Evolutionary conservation across 2,329 filamentous ascomycete species (phyloP).

Genomic region (Fusarium falciforme): DNA sequence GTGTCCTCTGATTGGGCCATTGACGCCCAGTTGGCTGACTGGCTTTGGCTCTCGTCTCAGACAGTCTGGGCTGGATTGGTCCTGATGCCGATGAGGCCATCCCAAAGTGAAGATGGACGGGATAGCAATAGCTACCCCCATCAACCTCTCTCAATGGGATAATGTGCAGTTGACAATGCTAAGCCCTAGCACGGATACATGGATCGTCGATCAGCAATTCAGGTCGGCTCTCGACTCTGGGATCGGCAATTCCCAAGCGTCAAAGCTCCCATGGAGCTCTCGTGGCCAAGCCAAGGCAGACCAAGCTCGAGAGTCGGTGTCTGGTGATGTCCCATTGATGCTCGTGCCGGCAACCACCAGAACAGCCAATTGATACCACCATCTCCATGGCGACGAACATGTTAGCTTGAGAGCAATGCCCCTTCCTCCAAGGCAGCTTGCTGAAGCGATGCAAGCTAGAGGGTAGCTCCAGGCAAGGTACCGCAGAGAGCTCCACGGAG

Average conservation of each 20-base stretch:
- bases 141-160: conserved; percentile 9
- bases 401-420: conserved; percentile 18
- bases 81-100: conserved; percentile 31
- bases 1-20: conserved; percentile 18
- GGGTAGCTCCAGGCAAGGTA: conserved; percentile 26
- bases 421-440: conserved; percentile 32
- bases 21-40: conserved; percentile 28
- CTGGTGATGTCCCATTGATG: conserved; percentile 22
- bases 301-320: conserved; percentile 29
- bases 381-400: conserved; percentile 33
- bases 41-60: conserved; percentile 2
- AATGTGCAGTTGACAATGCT: conserved; percentile 20
- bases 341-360: conserved; percentile 7
- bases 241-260: conserved; percentile 25
- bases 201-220: conserved; percentile 37
- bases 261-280: conserved; percentile 25
- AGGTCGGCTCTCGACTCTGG: conserved; percentile 18
- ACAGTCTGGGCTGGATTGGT: conserved; percentile 23
- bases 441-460: conserved; percentile 26
- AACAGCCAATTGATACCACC: conserved; percentile 33
- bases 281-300: conserved; percentile 11
- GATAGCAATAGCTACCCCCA: conserved; percentile 18
- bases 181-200: conserved; percentile 12
- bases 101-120: background rate
- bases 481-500: conserved; percentile 25